A percentile compares a stretch with the other conserved stretches of the same genome.
Evolutionary conservation across 176 grass and related monocot genomes (phyloP).

Genomic region (Rhynchospora breviuscula): DNA sequence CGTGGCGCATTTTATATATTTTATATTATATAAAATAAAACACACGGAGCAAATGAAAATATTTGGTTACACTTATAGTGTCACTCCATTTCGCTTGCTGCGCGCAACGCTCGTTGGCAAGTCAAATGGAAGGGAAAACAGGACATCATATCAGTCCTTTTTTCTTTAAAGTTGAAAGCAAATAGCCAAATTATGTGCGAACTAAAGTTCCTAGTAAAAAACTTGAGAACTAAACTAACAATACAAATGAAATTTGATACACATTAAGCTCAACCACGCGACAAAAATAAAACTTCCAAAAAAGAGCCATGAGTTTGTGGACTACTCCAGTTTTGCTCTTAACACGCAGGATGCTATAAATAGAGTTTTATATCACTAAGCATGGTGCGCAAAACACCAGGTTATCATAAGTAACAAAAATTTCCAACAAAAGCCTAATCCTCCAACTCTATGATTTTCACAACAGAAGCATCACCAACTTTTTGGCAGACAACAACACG

Average conservation of each 20-base stretch:
- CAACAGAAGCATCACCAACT: slow-evolving; percentile 85
- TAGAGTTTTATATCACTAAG: slow-evolving; percentile 4
- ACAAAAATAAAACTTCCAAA: slow-evolving; percentile 5
- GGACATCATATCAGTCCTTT: too few relatives aligned
- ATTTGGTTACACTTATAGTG: too few relatives aligned
- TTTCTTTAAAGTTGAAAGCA: too few relatives aligned
- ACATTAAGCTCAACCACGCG: not conserved
- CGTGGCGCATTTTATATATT: not conserved
- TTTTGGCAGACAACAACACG: slow-evolving; percentile 96
- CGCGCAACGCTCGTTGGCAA: too few relatives aligned
- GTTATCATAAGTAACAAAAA: slow-evolving; percentile 22
- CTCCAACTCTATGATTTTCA: slow-evolving; percentile 97
- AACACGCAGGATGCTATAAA: slow-evolving; percentile 10
- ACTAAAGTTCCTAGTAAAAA: not conserved
- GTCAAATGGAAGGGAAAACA: too few relatives aligned
- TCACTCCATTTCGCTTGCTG: too few relatives aligned
- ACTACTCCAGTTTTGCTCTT: slow-evolving; percentile 2
- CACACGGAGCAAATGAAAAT: not conserved
- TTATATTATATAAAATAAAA: not conserved
- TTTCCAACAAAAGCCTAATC: slow-evolving; percentile 40
- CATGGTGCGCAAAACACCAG: not conserved
- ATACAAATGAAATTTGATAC: not conserved
- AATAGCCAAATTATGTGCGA: not conserved
- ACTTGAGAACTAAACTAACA: not conserved
- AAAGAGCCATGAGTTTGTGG: slow-evolving; percentile 23